Conservation (phyloP, 345 rosid genomes). For the Pistacia integerrima region DNA sequence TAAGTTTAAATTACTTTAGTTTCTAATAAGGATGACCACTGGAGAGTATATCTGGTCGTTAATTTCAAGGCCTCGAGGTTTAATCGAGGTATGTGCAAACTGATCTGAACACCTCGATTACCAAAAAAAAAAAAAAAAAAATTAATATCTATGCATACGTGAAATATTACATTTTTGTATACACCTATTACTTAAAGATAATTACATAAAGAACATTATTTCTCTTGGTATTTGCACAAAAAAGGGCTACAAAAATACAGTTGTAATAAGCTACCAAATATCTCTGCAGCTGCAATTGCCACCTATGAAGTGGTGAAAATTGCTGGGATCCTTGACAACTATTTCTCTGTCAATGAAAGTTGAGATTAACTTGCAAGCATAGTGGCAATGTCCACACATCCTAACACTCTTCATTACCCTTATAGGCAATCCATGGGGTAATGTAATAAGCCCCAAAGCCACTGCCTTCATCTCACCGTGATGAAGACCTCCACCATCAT, state of each 20-base stretch:
- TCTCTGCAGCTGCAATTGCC: constrained; percentile 31
- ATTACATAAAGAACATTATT: too few relatives aligned
- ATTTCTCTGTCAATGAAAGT: constrained; percentile 22
- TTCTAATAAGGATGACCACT: too few relatives aligned
- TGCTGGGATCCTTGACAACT: constrained; percentile 26
- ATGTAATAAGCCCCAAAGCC: constrained; percentile 25
- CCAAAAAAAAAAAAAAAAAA: too few relatives aligned
- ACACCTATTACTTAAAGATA: too few relatives aligned
- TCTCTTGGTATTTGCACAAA: not conserved
- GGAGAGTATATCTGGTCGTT: too few relatives aligned
- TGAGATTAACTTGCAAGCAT: constrained; percentile 33
- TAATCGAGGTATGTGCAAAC: too few relatives aligned
- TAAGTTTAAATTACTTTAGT: too few relatives aligned
- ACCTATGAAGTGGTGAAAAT: constrained; percentile 27
- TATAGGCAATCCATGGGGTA: constrained; percentile 17
- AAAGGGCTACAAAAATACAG: not conserved
- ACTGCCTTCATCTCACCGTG: constrained; percentile 30
- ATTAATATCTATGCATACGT: too few relatives aligned
- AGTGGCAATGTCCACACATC: constrained; percentile 28
- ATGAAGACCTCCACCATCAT: constrained; percentile 22
- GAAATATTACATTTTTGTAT: too few relatives aligned
- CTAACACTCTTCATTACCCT: constrained; percentile 26
- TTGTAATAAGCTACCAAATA: constrained; percentile 15
- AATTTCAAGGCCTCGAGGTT: too few relatives aligned
- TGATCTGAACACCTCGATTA: too few relatives aligned